These are phyloP conservation scores for Porcisia deanei DNA, from an alignment of 208 protist genomes.

Conservation along the genomic window DNA sequence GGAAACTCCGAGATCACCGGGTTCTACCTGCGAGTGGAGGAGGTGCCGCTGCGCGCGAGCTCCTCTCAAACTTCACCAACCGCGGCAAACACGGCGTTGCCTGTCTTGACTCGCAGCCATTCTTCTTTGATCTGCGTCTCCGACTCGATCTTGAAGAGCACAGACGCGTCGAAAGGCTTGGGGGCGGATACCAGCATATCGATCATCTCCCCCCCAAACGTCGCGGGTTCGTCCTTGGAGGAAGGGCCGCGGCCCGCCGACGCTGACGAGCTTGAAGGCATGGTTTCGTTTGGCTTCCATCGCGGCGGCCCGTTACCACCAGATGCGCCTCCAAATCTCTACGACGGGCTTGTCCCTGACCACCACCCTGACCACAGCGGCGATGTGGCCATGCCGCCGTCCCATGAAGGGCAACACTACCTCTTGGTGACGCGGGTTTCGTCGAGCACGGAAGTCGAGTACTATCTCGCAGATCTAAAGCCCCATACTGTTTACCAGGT, in stretches of 20 bases:
- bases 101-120: neutral
- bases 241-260: slow-evolving; percentile 23
- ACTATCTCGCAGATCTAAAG: slow-evolving; percentile 7
- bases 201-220: slow-evolving; percentile 23
- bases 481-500: slow-evolving; percentile 72
- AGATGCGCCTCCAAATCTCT: slow-evolving; percentile 22
- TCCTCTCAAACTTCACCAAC: neutral
- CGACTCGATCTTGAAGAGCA: neutral
- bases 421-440: slow-evolving; percentile 30
- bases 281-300: slow-evolving; percentile 27
- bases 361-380: neutral
- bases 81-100: neutral
- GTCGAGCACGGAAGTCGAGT: slow-evolving; percentile 24
- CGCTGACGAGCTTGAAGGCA: slow-evolving; percentile 31
- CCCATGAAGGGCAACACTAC: slow-evolving; percentile 20
- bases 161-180: slow-evolving; percentile 16
- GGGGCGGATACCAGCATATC: slow-evolving; percentile 11
- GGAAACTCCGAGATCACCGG: slow-evolving; percentile 65
- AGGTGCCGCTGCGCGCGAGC: slow-evolving; percentile 39
- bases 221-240: neutral
- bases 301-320: slow-evolving; percentile 30
- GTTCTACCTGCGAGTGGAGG: slow-evolving; percentile 76
- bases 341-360: slow-evolving; percentile 25
- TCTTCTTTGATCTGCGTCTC: neutral
- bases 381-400: too few species aligned